phyloP scores from a whole-genome alignment of 2,329 filamentous ascomycete genomes.

The Pseudogymnoascus pannorum region DNA sequence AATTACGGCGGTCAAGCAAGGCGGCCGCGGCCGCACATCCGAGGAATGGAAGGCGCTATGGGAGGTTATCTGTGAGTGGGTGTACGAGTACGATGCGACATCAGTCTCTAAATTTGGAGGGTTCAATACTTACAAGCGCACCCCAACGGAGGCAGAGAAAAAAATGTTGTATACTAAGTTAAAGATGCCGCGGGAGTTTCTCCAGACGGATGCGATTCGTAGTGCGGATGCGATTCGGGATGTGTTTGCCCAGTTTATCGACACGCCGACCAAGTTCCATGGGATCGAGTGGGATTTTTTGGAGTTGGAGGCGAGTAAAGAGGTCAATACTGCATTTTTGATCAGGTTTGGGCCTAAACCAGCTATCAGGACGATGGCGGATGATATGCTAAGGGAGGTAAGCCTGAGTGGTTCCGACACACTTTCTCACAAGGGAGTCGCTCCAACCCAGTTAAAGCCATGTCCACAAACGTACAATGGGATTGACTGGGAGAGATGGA shows the following conservation, averaged over 20 bases:
- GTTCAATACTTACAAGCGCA: not conserved
- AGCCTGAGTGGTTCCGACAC: not conserved
- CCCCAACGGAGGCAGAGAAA: not conserved
- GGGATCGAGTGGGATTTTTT: not conserved
- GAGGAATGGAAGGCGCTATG: not conserved
- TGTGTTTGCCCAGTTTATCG: not conserved
- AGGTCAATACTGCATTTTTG: not conserved
- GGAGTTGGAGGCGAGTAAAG: not conserved
- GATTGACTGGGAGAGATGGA: not conserved
- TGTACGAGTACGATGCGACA: not conserved
- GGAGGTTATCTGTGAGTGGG: not conserved
- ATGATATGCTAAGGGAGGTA: not conserved
- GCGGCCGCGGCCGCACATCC: not conserved
- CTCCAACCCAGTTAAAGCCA: not conserved
- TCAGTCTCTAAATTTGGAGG: not conserved
- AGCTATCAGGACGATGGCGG: not conserved
- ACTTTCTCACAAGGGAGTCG: not conserved
- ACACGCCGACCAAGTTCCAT: not conserved
- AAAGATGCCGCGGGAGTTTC: not conserved
- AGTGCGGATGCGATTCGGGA: not conserved
- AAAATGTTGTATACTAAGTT: not conserved
- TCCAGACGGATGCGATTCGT: not conserved
- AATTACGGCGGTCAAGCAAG: not conserved
- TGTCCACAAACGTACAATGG: constrained; percentile 1
- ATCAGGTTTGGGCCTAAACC: not conserved